A percentile compares a stretch with the other conserved stretches of the same genome.
These are phyloP conservation scores for Cercospora beticola DNA, from an alignment of 2,329 filamentous ascomycete genomes.

Conservation along the genomic window DNA sequence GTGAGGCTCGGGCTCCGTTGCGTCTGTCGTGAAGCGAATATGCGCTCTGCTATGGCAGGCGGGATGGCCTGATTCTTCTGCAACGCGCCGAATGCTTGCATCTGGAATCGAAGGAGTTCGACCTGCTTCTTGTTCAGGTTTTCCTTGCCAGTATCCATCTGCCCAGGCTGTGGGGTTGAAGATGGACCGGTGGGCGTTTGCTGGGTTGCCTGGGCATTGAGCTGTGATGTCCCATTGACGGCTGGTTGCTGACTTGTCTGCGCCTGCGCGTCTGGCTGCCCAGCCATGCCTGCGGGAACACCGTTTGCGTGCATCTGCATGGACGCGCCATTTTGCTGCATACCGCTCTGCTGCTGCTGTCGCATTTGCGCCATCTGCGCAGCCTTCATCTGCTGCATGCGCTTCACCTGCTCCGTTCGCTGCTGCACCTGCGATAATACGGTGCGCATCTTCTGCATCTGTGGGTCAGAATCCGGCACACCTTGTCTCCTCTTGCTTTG, in stretches of 20 bases:
- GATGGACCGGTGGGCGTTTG: slow-evolving; percentile 27
- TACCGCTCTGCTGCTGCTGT: slow-evolving; percentile 47
- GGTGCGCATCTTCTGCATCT: slow-evolving; percentile 78
- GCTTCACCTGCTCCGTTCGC: slow-evolving; percentile 46
- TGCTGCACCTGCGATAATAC: slow-evolving; percentile 69
- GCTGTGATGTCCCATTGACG: slow-evolving; percentile 23
- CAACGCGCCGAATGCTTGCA: slow-evolving; percentile 85
- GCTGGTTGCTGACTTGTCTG: slow-evolving; percentile 25
- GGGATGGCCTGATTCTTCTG: slow-evolving; percentile 85
- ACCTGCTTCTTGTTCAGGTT: slow-evolving; percentile 72
- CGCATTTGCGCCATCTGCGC: slow-evolving; percentile 46
- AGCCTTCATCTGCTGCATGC: slow-evolving; percentile 44
- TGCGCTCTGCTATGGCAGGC: slow-evolving; percentile 72
- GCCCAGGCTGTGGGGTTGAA: slow-evolving; percentile 24
- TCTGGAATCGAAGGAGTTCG: slow-evolving; percentile 76
- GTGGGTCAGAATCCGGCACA: slow-evolving; percentile 77
- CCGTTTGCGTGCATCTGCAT: slow-evolving; percentile 51
- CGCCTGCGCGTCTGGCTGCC: slow-evolving; percentile 29
- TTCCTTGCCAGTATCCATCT: slow-evolving; percentile 26
- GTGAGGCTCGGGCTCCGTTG: slow-evolving; percentile 50
- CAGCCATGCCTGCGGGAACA: slow-evolving; percentile 40
- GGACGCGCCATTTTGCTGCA: slow-evolving; percentile 52
- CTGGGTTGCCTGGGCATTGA: slow-evolving; percentile 13
- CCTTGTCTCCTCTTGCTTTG: slow-evolving; percentile 85
- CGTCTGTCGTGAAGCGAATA: slow-evolving; percentile 69